phyloP scores from a whole-genome alignment of 129 eudicot species.

The Pulicaria dysenterica region DNA sequence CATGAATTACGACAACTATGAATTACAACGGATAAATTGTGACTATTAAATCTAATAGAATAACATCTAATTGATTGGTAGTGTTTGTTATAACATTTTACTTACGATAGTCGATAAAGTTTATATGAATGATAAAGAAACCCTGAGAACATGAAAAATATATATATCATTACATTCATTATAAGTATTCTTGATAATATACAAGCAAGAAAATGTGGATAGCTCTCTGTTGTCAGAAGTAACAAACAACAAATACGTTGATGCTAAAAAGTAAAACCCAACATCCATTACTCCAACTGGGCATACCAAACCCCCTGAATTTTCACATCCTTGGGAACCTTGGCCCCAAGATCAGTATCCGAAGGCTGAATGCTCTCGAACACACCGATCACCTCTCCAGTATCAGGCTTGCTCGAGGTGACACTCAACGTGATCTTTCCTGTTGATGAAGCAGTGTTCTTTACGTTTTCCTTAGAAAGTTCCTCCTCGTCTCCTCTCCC shows the following conservation, averaged over 20 bases:
- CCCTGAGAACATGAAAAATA: neutral
- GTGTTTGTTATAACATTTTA: too few relatives aligned
- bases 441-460: slow-evolving; percentile 61
- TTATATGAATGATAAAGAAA: too few relatives aligned
- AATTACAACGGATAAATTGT: too few relatives aligned
- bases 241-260: slow-evolving; percentile 30
- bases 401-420: slow-evolving; percentile 75
- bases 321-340: slow-evolving; percentile 88
- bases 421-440: slow-evolving; percentile 85
- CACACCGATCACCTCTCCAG: slow-evolving; percentile 90
- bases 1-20: too few relatives aligned
- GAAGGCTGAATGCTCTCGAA: slow-evolving; percentile 96
- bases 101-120: too few relatives aligned
- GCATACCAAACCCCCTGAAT: slow-evolving; percentile 96
- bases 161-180: slow-evolving; percentile 29
- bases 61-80: too few relatives aligned
- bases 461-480: slow-evolving; percentile 73
- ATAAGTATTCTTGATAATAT: slow-evolving; percentile 38
- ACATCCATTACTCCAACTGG: slow-evolving; percentile 57
- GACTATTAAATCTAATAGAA: too few relatives aligned
- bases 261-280: slow-evolving; percentile 17
- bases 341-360: slow-evolving; percentile 91
- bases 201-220: slow-evolving; percentile 36
- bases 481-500: slow-evolving; percentile 99
- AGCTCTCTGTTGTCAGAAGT: slow-evolving; percentile 11